A percentile compares a stretch with the other conserved stretches of the same genome.
These are phyloP conservation scores for Herpetospermum pedunculosum DNA, from an alignment of 306 rosid genomes.

Conservation along the genomic window DNA sequence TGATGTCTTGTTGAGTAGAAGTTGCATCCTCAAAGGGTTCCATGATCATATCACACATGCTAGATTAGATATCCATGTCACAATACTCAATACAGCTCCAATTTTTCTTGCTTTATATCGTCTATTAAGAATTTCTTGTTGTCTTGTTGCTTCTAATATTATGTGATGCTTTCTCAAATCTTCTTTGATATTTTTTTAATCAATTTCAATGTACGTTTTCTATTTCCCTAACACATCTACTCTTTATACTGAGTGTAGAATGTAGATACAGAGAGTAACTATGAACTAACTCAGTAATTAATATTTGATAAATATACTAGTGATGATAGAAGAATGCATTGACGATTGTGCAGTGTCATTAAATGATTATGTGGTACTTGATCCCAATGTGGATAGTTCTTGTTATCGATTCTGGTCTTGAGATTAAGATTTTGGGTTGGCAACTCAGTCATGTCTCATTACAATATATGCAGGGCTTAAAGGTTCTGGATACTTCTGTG, in stretches of 20 bases:
- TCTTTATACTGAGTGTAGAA: neutral
- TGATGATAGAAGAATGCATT: neutral
- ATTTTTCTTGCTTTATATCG: neutral
- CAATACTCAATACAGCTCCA: neutral
- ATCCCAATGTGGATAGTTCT: neutral
- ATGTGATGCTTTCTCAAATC: neutral
- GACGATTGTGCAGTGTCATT: neutral
- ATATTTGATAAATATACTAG: neutral
- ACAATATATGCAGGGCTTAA: slow-evolving; percentile 47
- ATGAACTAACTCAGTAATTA: neutral
- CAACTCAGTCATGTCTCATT: slow-evolving; percentile 2
- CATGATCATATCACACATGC: neutral
- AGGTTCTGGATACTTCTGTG: slow-evolving; percentile 78
- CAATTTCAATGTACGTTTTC: neutral
- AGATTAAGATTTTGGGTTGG: neutral
- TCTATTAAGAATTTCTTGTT: neutral
- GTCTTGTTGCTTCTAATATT: neutral
- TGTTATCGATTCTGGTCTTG: neutral
- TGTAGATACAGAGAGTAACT: neutral
- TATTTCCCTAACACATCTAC: neutral
- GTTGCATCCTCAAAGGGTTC: neutral
- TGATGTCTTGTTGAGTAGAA: neutral
- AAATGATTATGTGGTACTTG: neutral
- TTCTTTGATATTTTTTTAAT: neutral
- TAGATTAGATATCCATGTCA: neutral